Evolutionary conservation across 148 eudicot species (phyloP).

Genomic region (Vaccinium corymbosum): DNA sequence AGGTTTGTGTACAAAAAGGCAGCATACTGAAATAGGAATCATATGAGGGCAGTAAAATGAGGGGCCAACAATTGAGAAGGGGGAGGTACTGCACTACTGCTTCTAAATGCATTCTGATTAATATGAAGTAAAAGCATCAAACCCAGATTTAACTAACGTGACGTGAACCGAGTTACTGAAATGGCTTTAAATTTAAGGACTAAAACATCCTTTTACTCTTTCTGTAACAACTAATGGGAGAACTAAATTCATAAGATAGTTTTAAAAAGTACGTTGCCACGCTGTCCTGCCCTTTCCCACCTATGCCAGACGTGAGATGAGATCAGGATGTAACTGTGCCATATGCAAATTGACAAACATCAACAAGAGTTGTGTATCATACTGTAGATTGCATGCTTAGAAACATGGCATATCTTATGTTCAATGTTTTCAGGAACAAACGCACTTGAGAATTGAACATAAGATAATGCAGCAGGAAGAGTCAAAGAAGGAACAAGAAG

Average conservation of each 20-base stretch:
- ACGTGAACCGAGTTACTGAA: background rate
- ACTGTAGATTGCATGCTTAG: background rate
- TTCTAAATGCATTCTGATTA: background rate
- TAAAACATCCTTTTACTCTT: background rate
- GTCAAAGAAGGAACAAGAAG: background rate
- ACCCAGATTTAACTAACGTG: background rate
- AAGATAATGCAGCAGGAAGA: background rate
- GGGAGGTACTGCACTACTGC: background rate
- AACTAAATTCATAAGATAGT: background rate
- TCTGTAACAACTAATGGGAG: background rate
- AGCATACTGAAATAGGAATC: background rate
- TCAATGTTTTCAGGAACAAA: background rate
- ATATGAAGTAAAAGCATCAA: background rate
- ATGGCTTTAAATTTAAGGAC: background rate
- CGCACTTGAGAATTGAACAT: background rate
- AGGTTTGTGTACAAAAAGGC: background rate
- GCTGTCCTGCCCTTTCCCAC: background rate
- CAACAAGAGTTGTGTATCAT: background rate
- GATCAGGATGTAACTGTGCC: background rate
- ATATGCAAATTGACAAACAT: background rate
- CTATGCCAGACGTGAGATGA: background rate
- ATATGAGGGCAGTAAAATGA: background rate
- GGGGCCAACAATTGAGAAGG: background rate
- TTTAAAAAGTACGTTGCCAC: background rate
- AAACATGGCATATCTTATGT: background rate